Conservation (phyloP, 352 stramenopile species). For the Phytophthora tentaculata region DNA sequence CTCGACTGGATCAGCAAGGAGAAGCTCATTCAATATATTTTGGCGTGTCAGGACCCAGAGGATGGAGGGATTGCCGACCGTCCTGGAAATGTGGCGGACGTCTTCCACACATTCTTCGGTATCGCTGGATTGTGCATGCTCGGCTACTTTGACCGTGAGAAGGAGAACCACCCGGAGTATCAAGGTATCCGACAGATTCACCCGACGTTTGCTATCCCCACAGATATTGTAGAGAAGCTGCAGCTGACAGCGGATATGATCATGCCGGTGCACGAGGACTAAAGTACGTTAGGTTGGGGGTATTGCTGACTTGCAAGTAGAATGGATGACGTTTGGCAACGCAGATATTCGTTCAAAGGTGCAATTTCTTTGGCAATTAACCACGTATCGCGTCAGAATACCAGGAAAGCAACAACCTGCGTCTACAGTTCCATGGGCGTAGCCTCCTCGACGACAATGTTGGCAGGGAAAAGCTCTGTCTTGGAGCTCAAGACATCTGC, state of each 20-base stretch:
- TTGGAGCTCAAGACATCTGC: slow-evolving; percentile 73
- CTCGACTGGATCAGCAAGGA: slow-evolving; percentile 96
- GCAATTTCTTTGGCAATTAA: slow-evolving; percentile 38
- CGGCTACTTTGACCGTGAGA: slow-evolving; percentile 89
- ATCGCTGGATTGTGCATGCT: slow-evolving; percentile 95
- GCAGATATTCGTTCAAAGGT: slow-evolving; percentile 26
- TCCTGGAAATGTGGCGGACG: slow-evolving; percentile 95
- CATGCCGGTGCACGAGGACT: slow-evolving; percentile 25
- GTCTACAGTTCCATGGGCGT: slow-evolving; percentile 83
- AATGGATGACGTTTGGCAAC: slow-evolving; percentile 19
- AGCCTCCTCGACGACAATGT: slow-evolving; percentile 75
- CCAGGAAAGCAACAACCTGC: slow-evolving; percentile 17
- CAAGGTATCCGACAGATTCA: slow-evolving; percentile 90
- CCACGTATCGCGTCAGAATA: slow-evolving; percentile 20
- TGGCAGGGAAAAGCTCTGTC: slow-evolving; percentile 68
- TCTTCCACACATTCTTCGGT: slow-evolving; percentile 99
- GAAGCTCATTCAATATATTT: slow-evolving; percentile 94
- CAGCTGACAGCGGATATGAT: slow-evolving; percentile 84
- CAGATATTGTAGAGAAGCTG: slow-evolving; percentile 90
- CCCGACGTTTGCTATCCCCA: slow-evolving; percentile 95
- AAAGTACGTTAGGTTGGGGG: slow-evolving; percentile 21
- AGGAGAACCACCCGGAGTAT: slow-evolving; percentile 59
- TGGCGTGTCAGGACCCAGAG: slow-evolving; percentile 96
- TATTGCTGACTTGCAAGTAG: slow-evolving; percentile 10
- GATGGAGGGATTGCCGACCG: slow-evolving; percentile 98